Evolutionary conservation across 345 rosid genomes (phyloP).

Genomic region (thale cress (Arabidopsis thaliana)): TAIR10.1 NC_003076.8:21060501-21061000

Average conservation of each 20-base stretch:
- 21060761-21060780: too few relatives aligned
- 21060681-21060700: conserved; percentile 7
- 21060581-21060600: conserved; percentile 35
- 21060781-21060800: background rate
- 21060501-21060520: conserved; percentile 15
- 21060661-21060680: conserved; percentile 21
- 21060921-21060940: background rate
- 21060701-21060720: background rate
- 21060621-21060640: conserved; percentile 21
- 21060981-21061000: background rate
- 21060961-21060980: background rate
- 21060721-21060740: too few relatives aligned
- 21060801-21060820: background rate
- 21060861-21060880: conserved; percentile 1
- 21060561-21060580: conserved; percentile 39
- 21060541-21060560: conserved; percentile 29
- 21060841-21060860: background rate
- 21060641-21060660: conserved; percentile 11
- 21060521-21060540: conserved; percentile 15
- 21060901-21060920: background rate
- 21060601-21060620: conserved; percentile 38
- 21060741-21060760: too few relatives aligned
- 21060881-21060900: background rate
- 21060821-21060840: background rate
- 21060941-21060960: background rate